These are phyloP conservation scores for Crataegus laevigata DNA, from an alignment of 306 rosid genomes.

Conservation along the genomic window DNA sequence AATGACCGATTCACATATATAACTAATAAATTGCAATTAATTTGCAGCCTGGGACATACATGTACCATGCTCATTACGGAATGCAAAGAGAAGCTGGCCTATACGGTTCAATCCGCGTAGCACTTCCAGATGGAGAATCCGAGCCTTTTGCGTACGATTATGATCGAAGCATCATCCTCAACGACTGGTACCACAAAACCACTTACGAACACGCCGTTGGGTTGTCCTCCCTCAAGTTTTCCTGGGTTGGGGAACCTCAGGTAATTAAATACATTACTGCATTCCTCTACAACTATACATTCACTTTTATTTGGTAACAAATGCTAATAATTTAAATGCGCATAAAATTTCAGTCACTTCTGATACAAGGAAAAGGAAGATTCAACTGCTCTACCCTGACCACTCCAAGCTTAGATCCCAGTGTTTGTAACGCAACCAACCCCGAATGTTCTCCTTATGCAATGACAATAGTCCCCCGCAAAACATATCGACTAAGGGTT, in stretches of 20 bases:
- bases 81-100: slow-evolving; percentile 90
- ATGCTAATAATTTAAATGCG: neutral
- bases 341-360: slow-evolving; percentile 53
- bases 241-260: slow-evolving; percentile 78
- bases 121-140: slow-evolving; percentile 41
- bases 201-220: slow-evolving; percentile 60
- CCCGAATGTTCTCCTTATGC: slow-evolving; percentile 59
- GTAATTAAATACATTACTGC: slow-evolving; percentile 18
- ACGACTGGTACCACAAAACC: slow-evolving; percentile 76
- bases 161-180: slow-evolving; percentile 70
- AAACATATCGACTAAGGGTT: slow-evolving; percentile 61
- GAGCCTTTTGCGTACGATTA: slow-evolving; percentile 73
- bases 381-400: slow-evolving; percentile 51
- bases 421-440: slow-evolving; percentile 42
- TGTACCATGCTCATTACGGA: slow-evolving; percentile 88
- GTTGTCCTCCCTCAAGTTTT: slow-evolving; percentile 38
- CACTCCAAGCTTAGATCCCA: slow-evolving; percentile 21
- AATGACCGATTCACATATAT: neutral
- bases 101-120: slow-evolving; percentile 61
- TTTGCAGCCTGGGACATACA: slow-evolving; percentile 68
- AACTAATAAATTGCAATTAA: neutral
- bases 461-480: slow-evolving; percentile 48
- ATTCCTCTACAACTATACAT: no score
- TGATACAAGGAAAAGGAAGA: slow-evolving; percentile 79
- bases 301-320: neutral